Base-by-base conservation (phyloP, 331 rosid species). In the Quercus tomentella region DNA sequence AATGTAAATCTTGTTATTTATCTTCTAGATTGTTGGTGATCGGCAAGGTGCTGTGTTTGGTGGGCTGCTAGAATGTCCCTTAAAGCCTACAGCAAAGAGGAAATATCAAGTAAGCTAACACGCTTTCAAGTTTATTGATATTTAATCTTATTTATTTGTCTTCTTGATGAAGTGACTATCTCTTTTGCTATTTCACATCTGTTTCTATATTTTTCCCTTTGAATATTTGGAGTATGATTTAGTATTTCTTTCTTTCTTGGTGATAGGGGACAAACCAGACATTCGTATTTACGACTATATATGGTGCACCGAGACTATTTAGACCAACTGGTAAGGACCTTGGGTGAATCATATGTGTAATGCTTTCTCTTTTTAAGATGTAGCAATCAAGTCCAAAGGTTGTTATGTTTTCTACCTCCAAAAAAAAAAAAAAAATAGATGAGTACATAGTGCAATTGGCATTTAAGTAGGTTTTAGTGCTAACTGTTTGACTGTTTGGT, bases 21-120 rank as follows among this genome's bases (percentile, higher is more conserved):
- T 73, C 65, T 76, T 73, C 77, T 84, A 91, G 96, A 85, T 91
- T 68, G 93, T 82, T 16, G 98, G 99, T 69, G 98, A 96, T 86
- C 87, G 8, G 87, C 86, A 90, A 89, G 99, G 99, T 65, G 94
- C 98, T 49, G 90, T 96, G 52, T 96, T 96, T 81, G 99, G 99
- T 1, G 98, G 99, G 69, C 89, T 96, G 80, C 84, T 96, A 9
- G 97, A 93, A 3, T 89, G 92, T 28, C 99, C 98, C 26, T 82
- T 96, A 86, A 89, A 89, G 77, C 96, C 97, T 73, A 89, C 97
- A 28, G 76, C 94, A 45, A 91, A 91, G 84, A 91, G 97, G 77
- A 96, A 96, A 86, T 96, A 88, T 88, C 98, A 93, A 84, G 98
- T 96, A 83, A 78, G 94, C 43, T 26, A 52, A 71, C 68, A 60